Evolutionary conservation across 2,329 filamentous ascomycete species (phyloP).

Genomic region (Fusarium xylarioides): DNA sequence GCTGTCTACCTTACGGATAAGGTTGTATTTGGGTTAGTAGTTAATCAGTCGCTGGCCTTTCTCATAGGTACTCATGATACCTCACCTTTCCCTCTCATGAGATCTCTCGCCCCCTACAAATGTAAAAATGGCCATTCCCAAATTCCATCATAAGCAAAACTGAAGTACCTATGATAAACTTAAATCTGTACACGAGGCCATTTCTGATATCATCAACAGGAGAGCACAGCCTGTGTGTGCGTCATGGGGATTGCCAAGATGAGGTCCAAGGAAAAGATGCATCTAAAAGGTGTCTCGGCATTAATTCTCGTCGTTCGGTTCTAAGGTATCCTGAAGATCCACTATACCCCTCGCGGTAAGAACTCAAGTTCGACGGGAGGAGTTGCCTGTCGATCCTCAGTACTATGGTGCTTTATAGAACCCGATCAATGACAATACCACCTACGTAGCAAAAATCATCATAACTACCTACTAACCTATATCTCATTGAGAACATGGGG

Average conservation of each 20-base stretch:
- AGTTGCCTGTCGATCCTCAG: neutral
- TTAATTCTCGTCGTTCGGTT: neutral
- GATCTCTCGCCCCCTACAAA: neutral
- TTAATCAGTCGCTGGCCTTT: neutral
- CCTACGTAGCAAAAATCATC: neutral
- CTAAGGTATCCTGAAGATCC: constrained; percentile 3
- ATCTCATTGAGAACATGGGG: neutral
- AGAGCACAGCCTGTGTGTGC: constrained; percentile 1
- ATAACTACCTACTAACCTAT: neutral
- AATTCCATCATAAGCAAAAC: neutral
- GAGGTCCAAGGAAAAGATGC: constrained; percentile 9
- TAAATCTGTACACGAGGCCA: neutral
- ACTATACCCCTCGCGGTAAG: neutral
- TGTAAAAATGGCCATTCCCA: neutral
- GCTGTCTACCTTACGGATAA: neutral
- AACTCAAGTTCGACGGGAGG: neutral
- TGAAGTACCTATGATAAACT: neutral
- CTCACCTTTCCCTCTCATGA: neutral
- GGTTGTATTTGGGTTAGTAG: neutral
- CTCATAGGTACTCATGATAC: neutral
- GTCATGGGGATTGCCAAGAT: constrained; percentile 13
- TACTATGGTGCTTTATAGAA: neutral
- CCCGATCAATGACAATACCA: neutral
- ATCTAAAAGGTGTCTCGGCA: neutral
- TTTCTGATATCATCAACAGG: neutral